A percentile compares a stretch with the other conserved stretches of the same genome.
Conservation (phyloP, 164 flowering plant species). For the Vitis rupestris region DNA sequence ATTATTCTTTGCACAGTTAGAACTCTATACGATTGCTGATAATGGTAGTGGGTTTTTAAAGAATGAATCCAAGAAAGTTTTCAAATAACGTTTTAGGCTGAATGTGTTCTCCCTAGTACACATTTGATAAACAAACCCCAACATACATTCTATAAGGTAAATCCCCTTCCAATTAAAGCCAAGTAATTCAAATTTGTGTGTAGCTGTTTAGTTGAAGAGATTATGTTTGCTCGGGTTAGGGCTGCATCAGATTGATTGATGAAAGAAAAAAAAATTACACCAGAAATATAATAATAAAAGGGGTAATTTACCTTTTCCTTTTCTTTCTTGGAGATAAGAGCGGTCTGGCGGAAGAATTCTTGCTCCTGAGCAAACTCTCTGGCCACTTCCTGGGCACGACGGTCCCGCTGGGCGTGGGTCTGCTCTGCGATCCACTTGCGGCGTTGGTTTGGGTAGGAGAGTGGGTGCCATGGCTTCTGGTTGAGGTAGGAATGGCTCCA, state of each 20-base stretch:
- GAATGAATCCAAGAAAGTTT: no score
- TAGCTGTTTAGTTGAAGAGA: no score
- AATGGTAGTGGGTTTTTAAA: no score
- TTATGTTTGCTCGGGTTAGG: no score
- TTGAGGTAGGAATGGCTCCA: constrained; percentile 93
- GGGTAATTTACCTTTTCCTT: constrained; percentile 66
- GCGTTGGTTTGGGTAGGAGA: constrained; percentile 96
- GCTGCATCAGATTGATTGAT: not conserved
- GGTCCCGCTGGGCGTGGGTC: constrained; percentile 62
- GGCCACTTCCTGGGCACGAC: constrained; percentile 77
- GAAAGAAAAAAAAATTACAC: not conserved
- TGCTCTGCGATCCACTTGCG: constrained; percentile 99
- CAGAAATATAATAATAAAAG: no score
- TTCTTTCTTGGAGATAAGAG: constrained; percentile 79
- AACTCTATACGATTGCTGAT: no score
- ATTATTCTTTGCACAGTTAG: no score
- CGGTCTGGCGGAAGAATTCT: constrained; percentile 83
- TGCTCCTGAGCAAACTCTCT: constrained; percentile 98
- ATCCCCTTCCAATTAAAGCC: no score
- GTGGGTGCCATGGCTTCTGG: constrained; percentile 99
- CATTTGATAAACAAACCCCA: no score
- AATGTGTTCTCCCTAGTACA: not conserved
- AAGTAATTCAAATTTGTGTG: no score
- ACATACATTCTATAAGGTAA: no score
- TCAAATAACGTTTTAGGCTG: not conserved